Evolutionary conservation across 148 eudicot genomes (phyloP), one percentile per base, ranked within the genome.

Genomic region (Diospyros kaki): DNA sequence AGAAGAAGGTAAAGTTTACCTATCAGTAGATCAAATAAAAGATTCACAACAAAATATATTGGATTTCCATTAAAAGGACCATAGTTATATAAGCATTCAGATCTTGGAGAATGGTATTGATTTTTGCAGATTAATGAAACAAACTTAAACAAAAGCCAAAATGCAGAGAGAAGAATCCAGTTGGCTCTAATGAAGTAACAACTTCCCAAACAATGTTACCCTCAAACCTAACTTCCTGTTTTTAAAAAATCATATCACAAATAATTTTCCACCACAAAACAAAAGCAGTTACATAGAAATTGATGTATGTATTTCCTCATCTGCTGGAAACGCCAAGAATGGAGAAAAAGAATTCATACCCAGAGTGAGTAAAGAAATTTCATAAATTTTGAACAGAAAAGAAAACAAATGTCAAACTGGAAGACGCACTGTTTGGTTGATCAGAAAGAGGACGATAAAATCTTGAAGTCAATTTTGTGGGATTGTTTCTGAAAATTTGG

Each of bases 381-480:
- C 28, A 28, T 28, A 28, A 28, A 28, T 28, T 28, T 28, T 28
- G 28, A 28, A 28, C 28, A n/a, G 9, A 14, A 15, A n/a, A 8
- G 52, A 5, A 46, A n/a, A 15, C 12, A 10, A 38, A 66, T n/a
- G 17, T 44, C 14, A 11, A 68, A 68, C 58, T 54, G 6, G 6
- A 8, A 69, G 17, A n/a, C 2, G 17, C 17, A 69, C 48, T 43
- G 38, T 69, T 40, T 38, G 73, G 45, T 39, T 69, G 28, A 69
- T 53, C 60, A 41, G 61, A 69, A 69, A 69, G 41, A 52, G 5
- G 6, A 41, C 28, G 54, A 69, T 18, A 69, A 69, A 53, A 69
- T 15, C 73, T 13, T 28, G 58, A 51, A 51, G 28, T 28, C 28
- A 28, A 28, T 28, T 28, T 28, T 0, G 28, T 28, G 28, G 28